phyloP scores from a whole-genome alignment of 495 filamentous ascomycete species.

The Neurospora sp. region DNA sequence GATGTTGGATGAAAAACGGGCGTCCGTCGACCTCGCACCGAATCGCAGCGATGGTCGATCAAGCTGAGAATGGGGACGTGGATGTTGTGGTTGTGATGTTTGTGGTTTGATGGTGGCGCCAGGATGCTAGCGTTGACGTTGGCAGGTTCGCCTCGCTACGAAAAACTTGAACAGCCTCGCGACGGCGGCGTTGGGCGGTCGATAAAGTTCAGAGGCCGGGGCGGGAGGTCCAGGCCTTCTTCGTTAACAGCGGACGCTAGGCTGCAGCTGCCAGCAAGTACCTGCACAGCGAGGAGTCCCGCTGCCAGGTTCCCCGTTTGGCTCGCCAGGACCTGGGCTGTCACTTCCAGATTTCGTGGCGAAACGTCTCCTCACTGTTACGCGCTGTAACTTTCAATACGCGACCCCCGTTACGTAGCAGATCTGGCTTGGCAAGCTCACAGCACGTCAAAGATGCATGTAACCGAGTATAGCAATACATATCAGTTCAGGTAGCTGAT shows the following conservation, averaged over 20 bases:
- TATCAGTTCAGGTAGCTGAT: neutral
- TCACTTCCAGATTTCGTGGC: neutral
- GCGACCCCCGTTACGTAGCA: neutral
- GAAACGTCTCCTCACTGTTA: neutral
- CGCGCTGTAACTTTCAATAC: neutral
- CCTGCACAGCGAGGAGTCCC: neutral
- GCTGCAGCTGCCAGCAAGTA: neutral
- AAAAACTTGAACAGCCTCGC: neutral
- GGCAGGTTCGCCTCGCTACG: neutral
- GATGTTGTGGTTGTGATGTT: neutral
- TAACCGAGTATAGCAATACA: neutral
- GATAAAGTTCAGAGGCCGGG: neutral
- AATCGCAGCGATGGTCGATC: constrained; percentile 10
- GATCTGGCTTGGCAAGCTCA: neutral
- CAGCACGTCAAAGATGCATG: neutral
- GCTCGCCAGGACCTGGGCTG: neutral
- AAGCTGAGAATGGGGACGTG: neutral
- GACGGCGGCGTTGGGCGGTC: neutral
- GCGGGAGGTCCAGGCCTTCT: neutral
- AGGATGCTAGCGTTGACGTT: neutral
- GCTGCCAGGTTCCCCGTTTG: neutral
- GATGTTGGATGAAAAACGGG: constrained; percentile 4
- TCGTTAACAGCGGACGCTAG: neutral
- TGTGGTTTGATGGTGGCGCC: neutral
- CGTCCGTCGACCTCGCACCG: constrained; percentile 4